phyloP scores from a whole-genome alignment of 441 rosid genomes.

The Biscutella laevigata region DNA sequence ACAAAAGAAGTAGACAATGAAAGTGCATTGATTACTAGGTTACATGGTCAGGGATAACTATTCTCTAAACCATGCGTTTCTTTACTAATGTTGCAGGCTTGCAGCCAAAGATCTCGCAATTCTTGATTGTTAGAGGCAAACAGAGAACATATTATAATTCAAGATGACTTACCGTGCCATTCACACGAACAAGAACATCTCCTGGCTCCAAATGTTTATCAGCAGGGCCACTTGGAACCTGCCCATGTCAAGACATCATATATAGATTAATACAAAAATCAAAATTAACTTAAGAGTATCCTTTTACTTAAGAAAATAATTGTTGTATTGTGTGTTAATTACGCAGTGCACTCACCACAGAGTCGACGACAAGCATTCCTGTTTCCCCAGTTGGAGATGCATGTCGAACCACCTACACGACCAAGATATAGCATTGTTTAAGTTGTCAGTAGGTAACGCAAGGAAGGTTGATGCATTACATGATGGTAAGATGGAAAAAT shows the following conservation, averaged over 20 bases:
- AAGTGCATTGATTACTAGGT: constrained; percentile 5
- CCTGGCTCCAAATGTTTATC: constrained; percentile 79
- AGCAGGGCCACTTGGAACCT: constrained; percentile 98
- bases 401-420: constrained; percentile 63
- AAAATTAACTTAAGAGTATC: neutral
- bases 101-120: constrained; percentile 6
- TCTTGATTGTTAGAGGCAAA: constrained; percentile 1
- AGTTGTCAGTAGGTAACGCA: constrained; percentile 12
- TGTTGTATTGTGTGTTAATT: neutral
- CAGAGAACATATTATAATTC: neutral
- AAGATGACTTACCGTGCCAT: constrained; percentile 61
- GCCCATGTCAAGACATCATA: constrained; percentile 23
- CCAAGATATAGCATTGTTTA: constrained; percentile 17
- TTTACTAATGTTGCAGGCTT: neutral
- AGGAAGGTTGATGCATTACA: constrained; percentile 2
- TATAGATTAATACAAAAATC: neutral
- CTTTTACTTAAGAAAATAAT: neutral
- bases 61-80: neutral
- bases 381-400: constrained; percentile 73
- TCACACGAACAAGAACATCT: constrained; percentile 81
- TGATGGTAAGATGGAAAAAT: constrained; percentile 8
- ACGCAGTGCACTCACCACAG: constrained; percentile 49
- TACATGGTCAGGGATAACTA: constrained; percentile 10
- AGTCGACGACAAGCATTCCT: constrained; percentile 92
- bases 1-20: neutral